Base-by-base conservation (phyloP, 2,329 filamentous ascomycete genomes). In the Cadophora gregata region DNA sequence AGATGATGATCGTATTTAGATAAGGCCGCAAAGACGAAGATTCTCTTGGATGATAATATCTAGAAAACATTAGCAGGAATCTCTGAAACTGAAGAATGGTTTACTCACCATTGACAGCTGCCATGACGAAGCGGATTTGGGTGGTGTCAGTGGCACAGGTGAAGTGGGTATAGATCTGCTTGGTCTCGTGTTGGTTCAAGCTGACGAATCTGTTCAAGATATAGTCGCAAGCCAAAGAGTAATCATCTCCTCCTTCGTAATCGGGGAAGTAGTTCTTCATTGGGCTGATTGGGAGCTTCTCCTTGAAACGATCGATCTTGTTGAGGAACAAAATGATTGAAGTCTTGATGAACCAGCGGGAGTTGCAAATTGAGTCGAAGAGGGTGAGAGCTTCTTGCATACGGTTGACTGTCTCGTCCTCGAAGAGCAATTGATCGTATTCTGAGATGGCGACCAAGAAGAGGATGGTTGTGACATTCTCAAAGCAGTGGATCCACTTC, bases 11-110 rank as follows among this genome's bases (percentile, higher is more conserved):
- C 38, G 42, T 63, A 63, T 71, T 71, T 91, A 97, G 87, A 98
- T 97, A 80, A 98, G 85, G 86, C 95, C 95, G 82, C 94, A 97
- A 80, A 97, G 87, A 80, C 96, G 91, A 72, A 99, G 89, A 83
- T 99, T 99, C 83, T 98, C 96, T 85, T 99, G 96, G 80, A 99
- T 99, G 83, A 99, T 99, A 80, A 99, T 99, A 83, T 99, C 96
- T 97, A 73, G 1, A 60, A 27, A 29, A 16, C 31, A 76, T 90
- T 81, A 89, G 83, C 64, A 70, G 9, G 25, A 51, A n/a, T 48
- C 5, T 6, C 27, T 25, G 50, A 27, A 29, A 24, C 7, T 29
- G n/a, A n/a, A 12, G 31, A 38, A 38, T 21, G 14, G 14, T 7
- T 16, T 65, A 62, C 65, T 77, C 86, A 97, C 94, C 94, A 83